phyloP scores from a whole-genome alignment of 2,329 filamentous ascomycete genomes.

The Juglanconis oblonga region DNA sequence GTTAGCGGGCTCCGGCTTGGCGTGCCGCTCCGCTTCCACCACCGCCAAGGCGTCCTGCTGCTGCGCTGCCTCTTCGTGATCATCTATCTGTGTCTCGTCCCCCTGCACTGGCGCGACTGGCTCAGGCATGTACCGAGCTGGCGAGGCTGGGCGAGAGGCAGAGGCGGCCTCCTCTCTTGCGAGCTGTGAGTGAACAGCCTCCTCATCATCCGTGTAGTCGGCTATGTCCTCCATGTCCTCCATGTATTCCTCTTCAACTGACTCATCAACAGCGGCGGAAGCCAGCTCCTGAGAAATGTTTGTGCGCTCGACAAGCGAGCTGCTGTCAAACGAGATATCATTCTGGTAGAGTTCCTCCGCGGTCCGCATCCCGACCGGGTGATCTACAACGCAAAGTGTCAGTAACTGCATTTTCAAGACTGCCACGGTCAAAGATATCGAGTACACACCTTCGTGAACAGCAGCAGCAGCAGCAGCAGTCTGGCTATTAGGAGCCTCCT shows the following conservation, averaged over 20 bases:
- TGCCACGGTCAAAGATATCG: background rate
- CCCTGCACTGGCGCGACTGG: background rate
- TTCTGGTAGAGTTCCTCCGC: background rate
- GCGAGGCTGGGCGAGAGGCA: background rate
- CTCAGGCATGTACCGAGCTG: background rate
- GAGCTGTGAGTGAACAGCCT: slow-evolving; percentile 18
- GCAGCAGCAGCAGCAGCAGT: background rate
- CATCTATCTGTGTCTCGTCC: background rate
- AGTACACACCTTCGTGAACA: background rate
- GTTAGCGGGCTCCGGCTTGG: slow-evolving; percentile 17
- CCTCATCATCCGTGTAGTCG: slow-evolving; percentile 9
- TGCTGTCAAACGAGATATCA: background rate
- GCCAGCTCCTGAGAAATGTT: slow-evolving; percentile 1
- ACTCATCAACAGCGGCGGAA: background rate
- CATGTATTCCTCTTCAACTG: background rate
- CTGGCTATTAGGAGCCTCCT: slow-evolving; percentile 24
- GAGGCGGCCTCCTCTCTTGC: slow-evolving; percentile 9
- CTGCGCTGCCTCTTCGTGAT: slow-evolving; percentile 6
- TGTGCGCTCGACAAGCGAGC: background rate
- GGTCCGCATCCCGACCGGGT: background rate
- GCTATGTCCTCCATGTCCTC: background rate
- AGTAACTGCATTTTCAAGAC: background rate
- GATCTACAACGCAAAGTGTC: background rate
- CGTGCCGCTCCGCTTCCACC: background rate
- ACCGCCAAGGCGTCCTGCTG: background rate